Percentiles rank a stretch among this genome's conserved stretches.
Evolutionary conservation across 1,284 basidiomycete genomes (phyloP).

Genomic region (Trichosporon coremiiforme): DNA sequence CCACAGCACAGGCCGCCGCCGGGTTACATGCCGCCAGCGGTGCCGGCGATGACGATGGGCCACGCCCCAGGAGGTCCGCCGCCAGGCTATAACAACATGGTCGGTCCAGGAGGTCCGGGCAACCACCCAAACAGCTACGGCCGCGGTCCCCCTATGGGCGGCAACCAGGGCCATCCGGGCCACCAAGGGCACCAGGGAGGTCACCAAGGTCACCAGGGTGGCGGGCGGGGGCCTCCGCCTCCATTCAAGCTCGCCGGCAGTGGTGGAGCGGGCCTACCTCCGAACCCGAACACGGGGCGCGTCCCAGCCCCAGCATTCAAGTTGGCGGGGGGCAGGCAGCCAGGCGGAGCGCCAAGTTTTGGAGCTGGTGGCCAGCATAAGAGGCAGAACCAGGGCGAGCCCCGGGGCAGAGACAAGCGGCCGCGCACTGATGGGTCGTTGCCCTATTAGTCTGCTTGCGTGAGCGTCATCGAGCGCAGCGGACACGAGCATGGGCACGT

Average conservation of each 20-base stretch:
- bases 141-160: slow-evolving; percentile 17
- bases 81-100: too few species aligned
- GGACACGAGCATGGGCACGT: neutral
- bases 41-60: neutral
- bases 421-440: neutral
- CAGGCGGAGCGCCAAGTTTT: slow-evolving; percentile 20
- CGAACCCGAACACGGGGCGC: neutral
- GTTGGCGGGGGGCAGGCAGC: neutral
- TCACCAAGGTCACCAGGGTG: neutral
- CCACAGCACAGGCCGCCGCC: slow-evolving; percentile 5
- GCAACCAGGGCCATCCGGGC: too few species aligned
- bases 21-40: slow-evolving; percentile 6
- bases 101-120: too few species aligned
- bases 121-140: neutral
- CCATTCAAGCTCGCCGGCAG: slow-evolving; percentile 28
- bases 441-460: neutral
- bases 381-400: slow-evolving; percentile 7
- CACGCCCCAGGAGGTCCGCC: neutral
- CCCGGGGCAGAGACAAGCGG: neutral
- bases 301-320: neutral
- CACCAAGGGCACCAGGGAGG: too few species aligned
- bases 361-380: slow-evolving; percentile 14
- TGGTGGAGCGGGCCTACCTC: too few species aligned
- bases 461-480: neutral
- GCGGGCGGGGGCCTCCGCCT: slow-evolving; percentile 17